A percentile compares a stretch with the other conserved stretches of the same genome.
phyloP scores from a whole-genome alignment of 805 yeast species.

The Cyberlindnera amylophila region DNA sequence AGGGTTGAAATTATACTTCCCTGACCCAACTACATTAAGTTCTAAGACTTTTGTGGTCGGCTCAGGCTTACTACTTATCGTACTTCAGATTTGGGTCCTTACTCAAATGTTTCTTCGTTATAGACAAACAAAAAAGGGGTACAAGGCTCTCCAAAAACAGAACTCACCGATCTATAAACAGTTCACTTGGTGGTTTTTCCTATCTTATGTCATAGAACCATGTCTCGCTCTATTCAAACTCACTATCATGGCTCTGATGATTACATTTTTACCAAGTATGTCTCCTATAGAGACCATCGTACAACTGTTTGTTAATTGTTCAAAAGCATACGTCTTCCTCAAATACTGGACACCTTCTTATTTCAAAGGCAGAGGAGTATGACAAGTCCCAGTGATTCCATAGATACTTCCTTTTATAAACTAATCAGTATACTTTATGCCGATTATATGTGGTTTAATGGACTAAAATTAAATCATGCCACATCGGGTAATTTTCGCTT shows the following conservation, averaged over 20 bases:
- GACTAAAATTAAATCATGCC: too few species aligned
- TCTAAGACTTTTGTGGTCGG: too few species aligned
- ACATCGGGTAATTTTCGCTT: too few species aligned
- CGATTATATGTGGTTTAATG: too few species aligned
- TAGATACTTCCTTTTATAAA: too few species aligned
- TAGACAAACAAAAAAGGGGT: neutral
- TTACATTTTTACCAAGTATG: neutral
- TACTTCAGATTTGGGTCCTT: too few species aligned
- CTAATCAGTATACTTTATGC: too few species aligned
- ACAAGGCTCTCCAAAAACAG: conserved; percentile 1
- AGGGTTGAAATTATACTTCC: too few species aligned
- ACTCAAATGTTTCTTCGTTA: neutral
- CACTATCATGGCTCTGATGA: too few species aligned
- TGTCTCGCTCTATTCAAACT: neutral
- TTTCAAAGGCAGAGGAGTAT: conserved; percentile 2
- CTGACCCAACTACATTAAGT: too few species aligned
- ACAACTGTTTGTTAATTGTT: neutral
- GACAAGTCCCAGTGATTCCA: too few species aligned
- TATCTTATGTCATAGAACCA: neutral
- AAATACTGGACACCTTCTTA: conserved; percentile 5
- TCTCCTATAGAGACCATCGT: neutral
- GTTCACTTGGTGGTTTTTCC: neutral
- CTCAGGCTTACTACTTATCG: too few species aligned
- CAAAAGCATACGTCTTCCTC: neutral
- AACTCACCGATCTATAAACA: conserved; percentile 2